Conservation (phyloP, 2,329 filamentous ascomycete genomes). For the Sporothrix dimorphospora region DNA sequence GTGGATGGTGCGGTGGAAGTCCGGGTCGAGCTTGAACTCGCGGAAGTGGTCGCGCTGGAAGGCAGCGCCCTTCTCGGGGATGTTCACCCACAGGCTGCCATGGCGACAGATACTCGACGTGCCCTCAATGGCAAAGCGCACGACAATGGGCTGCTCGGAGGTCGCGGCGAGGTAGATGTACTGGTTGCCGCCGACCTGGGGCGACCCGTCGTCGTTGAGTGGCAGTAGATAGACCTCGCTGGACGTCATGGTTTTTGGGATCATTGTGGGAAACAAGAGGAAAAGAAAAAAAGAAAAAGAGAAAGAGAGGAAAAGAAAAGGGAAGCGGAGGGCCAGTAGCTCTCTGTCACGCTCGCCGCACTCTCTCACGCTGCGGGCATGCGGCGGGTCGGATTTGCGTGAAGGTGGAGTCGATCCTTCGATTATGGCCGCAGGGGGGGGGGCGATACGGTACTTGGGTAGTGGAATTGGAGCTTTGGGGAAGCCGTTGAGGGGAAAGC, state of each 20-base stretch:
- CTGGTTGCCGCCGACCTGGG: slow-evolving; percentile 75
- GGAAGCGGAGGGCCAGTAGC: background rate
- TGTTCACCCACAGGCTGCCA: slow-evolving; percentile 96
- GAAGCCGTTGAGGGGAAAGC: background rate
- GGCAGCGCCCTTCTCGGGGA: slow-evolving; percentile 73
- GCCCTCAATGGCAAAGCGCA: slow-evolving; percentile 90
- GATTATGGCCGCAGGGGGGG: slow-evolving; percentile 8
- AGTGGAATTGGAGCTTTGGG: slow-evolving; percentile 7
- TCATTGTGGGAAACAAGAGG: slow-evolving; percentile 48
- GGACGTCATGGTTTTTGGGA: slow-evolving; percentile 64
- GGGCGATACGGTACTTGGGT: background rate
- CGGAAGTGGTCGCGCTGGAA: slow-evolving; percentile 81
- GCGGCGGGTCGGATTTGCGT: slow-evolving; percentile 19
- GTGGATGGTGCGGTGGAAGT: slow-evolving; percentile 90
- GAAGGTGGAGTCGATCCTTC: slow-evolving; percentile 19
- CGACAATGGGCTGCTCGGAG: slow-evolving; percentile 72
- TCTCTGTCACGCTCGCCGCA: background rate
- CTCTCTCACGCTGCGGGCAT: background rate
- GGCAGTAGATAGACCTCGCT: slow-evolving; percentile 83
- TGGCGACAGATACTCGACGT: slow-evolving; percentile 94
- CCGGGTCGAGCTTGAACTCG: slow-evolving; percentile 88
- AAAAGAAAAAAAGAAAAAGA: background rate
- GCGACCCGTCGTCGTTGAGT: slow-evolving; percentile 90
- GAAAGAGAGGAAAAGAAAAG: background rate
- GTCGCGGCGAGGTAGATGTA: slow-evolving; percentile 88